Base-by-base conservation (phyloP, 768 basidiomycete species). In the Peribolospora baueri region DNA sequence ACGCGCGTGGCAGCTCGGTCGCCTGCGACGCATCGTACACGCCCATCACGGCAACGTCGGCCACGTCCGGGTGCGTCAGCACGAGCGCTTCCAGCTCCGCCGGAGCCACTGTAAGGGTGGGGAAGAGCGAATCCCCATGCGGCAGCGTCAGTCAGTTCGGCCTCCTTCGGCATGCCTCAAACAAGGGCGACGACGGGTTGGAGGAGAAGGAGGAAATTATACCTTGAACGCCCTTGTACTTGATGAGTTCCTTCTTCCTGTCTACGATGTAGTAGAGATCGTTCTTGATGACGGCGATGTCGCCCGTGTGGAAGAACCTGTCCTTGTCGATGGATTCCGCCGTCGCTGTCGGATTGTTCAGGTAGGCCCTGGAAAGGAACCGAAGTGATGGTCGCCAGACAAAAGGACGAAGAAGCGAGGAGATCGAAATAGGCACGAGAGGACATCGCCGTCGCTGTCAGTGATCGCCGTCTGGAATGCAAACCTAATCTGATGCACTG, bases 211-310 rank as follows among this genome's bases (percentile, higher is more conserved):
- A 25, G 25, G 25, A 25, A 25, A 25, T 25, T 1, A 25, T 25
- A 25, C 25, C 25, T 25, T 25, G 25, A 25, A 25, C 25, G 25
- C 25, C 25, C 25, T 25, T 25, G 25, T 25, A 25, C 76, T 72
- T 72, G 63, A 72, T 70, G 13, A 72, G 55, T 56, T 82, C 82
- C 58, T 83, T 83, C 50, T 73, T 71, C 42, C 84, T 69, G 61
- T 84, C 81, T 2, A 84, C 78, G 52, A 84, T 81, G 59, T 72
- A 75, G 64, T 78, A 83, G 63, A 72, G 81, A 0, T 84, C 86
- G 0, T 84, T 77, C 3, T 66, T 56, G 57, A 84, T 81, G 9
- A 76, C 65, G 2, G 75, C 81, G 52, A 90, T 75, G 65, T 91
- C 87, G 2, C 87, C 25, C 25, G 25, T 25, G 25, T 25, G 25